These are phyloP conservation scores for Marvania coccoides DNA, from an alignment of 139 green algal species.

Conservation along the genomic window DNA sequence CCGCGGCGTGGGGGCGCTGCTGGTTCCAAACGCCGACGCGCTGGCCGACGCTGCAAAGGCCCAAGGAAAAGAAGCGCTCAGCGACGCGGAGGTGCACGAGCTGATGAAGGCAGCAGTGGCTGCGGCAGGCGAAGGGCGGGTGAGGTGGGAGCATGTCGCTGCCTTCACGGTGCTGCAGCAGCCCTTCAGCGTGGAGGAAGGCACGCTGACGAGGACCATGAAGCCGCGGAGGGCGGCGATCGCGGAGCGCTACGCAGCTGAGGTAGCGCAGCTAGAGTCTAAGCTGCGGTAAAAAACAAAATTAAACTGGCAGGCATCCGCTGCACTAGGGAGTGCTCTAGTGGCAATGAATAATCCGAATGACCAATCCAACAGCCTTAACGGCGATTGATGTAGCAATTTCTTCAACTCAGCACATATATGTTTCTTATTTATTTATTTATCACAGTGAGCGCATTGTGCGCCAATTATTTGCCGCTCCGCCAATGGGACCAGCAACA, in stretches of 20 bases:
- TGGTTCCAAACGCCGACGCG: conserved; percentile 50
- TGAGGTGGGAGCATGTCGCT: conserved; percentile 42
- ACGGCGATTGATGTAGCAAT: too few relatives aligned
- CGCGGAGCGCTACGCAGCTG: conserved; percentile 29
- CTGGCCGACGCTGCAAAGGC: conserved; percentile 34
- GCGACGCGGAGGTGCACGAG: conserved; percentile 17
- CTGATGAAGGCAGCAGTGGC: conserved; percentile 36
- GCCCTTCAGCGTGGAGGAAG: conserved; percentile 66
- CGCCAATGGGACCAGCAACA: too few relatives aligned
- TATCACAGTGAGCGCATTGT: too few relatives aligned
- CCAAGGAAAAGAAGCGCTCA: conserved; percentile 35
- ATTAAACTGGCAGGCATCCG: too few relatives aligned
- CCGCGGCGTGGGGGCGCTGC: conserved; percentile 47
- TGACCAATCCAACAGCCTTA: too few relatives aligned
- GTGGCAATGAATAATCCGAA: too few relatives aligned
- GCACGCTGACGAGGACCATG: conserved; percentile 87
- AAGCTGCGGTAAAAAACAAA: conserved; percentile 3
- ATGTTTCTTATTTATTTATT: too few relatives aligned
- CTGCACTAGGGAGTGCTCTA: too few relatives aligned
- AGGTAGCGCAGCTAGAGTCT: background rate
- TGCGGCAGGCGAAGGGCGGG: background rate
- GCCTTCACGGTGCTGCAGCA: conserved; percentile 38
- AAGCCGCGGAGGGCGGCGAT: conserved; percentile 71
- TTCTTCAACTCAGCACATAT: too few relatives aligned
- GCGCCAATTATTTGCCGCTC: too few relatives aligned